Evolutionary conservation across 441 rosid species (phyloP).

Genomic region (Adansonia madagascariensis): DNA sequence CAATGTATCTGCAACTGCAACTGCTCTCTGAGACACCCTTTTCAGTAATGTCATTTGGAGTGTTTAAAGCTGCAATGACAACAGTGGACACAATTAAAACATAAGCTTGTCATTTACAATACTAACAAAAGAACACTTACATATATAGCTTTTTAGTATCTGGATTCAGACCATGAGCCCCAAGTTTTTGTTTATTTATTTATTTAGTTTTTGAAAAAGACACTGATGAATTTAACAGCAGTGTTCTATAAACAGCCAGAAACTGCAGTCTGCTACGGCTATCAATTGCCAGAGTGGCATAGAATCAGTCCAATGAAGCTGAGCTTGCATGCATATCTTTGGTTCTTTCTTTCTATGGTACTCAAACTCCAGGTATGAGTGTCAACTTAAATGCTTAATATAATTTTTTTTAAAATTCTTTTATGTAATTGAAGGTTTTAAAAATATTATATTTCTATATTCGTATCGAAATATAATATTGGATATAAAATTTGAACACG

Average conservation of each 20-base stretch:
- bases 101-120: not conserved
- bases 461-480: no score
- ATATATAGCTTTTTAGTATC: not conserved
- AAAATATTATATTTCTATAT: no score
- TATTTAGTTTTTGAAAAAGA: not conserved
- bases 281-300: constrained; percentile 1
- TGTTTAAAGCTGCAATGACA: not conserved
- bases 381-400: no score
- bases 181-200: not conserved
- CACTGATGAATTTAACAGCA: not conserved
- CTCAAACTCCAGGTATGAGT: no score
- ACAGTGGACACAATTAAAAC: not conserved
- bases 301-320: constrained; percentile 12
- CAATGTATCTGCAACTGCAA: not conserved
- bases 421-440: no score
- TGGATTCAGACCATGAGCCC: not conserved
- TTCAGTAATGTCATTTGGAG: not conserved
- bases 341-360: not conserved
- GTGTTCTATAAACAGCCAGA: not conserved
- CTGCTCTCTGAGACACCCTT: not conserved
- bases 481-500: no score
- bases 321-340: constrained; percentile 8
- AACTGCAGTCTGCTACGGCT: not conserved
- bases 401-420: not conserved
- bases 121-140: not conserved